Evolutionary conservation across 768 basidiomycete genomes (phyloP), one percentile per base, ranked within the genome.

Genomic region (Suillus americanus): DNA sequence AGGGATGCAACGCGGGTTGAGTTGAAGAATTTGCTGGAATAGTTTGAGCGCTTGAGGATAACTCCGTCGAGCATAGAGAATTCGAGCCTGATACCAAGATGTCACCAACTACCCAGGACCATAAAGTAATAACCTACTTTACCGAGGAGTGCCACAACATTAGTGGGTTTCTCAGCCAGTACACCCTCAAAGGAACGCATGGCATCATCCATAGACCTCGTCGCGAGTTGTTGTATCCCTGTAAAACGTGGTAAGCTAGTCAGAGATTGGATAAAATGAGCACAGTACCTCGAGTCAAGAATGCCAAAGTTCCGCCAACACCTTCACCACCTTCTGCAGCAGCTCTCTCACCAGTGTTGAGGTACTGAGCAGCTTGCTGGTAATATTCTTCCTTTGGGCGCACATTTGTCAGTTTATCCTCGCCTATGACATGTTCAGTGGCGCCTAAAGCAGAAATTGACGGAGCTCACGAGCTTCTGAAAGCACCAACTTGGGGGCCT

Each of bases 221-320:
- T 88, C 2, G 93, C 90, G 23, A 98, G 80, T 74, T 91, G 88
- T 62, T 95, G 85, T 38, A 95, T 89, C 18, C 92, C 95, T 96
- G 57, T 3, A 64, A 18, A 51, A 33, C 48, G 25, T 43, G 51
- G 1, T 66, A 41, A 66, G 45, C 56, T 62, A 23, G 37, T 54
- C 41, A 33, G 14, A 1, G 8, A 46, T 3, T 3, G 18, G 0
- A n/a, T 25, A 43, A 18, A 23, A n/a, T 20, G 71, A 79, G 5
- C 8, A 2, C 38, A 40, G 35, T 75, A 88, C 88, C 89, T 84
- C 88, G 82, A 9, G 86, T 91, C 69, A 90, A 79, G 72, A 86
- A 88, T 35, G 84, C 81, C 62, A 89, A 73, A 12, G 85, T 82
- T 60, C 85, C 82, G 60, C 86, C 79, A 18, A 83, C 81, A 51